phyloP scores from a whole-genome alignment of 2,329 filamentous ascomycete genomes.

The Emmonsia crescens region DNA sequence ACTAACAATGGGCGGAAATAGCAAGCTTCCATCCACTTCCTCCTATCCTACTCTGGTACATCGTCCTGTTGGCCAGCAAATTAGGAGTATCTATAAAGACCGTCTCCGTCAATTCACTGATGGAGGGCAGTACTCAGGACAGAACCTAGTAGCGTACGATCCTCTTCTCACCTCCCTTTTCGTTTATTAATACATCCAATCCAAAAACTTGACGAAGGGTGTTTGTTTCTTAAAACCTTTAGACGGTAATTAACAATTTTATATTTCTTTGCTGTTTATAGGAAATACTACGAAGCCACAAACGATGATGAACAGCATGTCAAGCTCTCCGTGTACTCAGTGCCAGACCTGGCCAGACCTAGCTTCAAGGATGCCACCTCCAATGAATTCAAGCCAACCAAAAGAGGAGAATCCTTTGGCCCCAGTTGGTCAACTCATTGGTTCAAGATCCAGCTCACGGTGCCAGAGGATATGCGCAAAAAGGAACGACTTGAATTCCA shows the following conservation, averaged over 20 bases:
- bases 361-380: conserved; percentile 72
- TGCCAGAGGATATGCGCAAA: conserved; percentile 60
- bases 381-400: conserved; percentile 65
- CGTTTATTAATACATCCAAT: conserved; percentile 3
- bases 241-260: not conserved
- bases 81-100: conserved; percentile 73
- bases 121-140: conserved; percentile 63
- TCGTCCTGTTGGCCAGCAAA: conserved; percentile 61
- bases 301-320: conserved; percentile 63
- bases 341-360: conserved; percentile 66
- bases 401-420: conserved; percentile 70
- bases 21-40: conserved; percentile 24
- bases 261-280: conserved; percentile 20
- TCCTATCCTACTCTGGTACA: conserved; percentile 41
- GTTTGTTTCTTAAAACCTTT: conserved; percentile 5
- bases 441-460: conserved; percentile 74
- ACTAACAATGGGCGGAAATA: conserved; percentile 28
- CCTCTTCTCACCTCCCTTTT: conserved; percentile 4
- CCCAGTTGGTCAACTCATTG: conserved; percentile 97
- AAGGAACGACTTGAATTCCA: conserved; percentile 86
- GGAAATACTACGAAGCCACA: conserved; percentile 61
- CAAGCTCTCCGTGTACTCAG: conserved; percentile 76
- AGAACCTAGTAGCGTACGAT: conserved; percentile 61
- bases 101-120: conserved; percentile 73
- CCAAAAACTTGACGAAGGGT: not conserved